phyloP scores from a whole-genome alignment of 2,329 filamentous ascomycete genomes.

The Pyrenophora seminiperda region DNA sequence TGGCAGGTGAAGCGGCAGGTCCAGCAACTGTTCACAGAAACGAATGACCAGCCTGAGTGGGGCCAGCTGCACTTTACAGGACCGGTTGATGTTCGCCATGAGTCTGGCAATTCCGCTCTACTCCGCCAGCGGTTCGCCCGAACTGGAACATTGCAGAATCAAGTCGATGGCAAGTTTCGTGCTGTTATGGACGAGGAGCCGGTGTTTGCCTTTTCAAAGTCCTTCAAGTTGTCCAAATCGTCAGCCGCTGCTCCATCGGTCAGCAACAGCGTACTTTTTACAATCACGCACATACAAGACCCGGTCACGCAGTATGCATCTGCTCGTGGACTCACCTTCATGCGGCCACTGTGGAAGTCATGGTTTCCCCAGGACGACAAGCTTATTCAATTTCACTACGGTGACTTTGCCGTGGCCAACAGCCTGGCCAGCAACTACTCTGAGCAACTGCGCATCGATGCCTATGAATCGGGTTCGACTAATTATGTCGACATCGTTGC shows the following conservation, averaged over 20 bases:
- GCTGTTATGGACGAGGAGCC: conserved; percentile 77
- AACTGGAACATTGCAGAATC: conserved; percentile 68
- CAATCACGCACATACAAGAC: conserved; percentile 76
- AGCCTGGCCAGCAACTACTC: conserved; percentile 75
- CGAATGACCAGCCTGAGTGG: conserved; percentile 79
- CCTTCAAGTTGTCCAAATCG: conserved; percentile 39
- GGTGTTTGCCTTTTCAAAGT: conserved; percentile 72
- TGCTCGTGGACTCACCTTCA: conserved; percentile 73
- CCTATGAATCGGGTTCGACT: conserved; percentile 72
- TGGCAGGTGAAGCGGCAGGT: conserved; percentile 66
- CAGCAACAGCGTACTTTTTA: conserved; percentile 67
- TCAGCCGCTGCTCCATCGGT: conserved; percentile 6
- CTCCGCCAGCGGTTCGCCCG: conserved; percentile 73
- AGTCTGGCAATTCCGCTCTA: conserved; percentile 69
- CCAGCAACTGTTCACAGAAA: conserved; percentile 75
- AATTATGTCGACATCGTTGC: conserved; percentile 79
- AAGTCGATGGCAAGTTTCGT: conserved; percentile 69
- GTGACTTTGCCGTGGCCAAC: conserved; percentile 70
- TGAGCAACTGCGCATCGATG: conserved; percentile 70
- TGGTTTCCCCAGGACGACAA: conserved; percentile 68
- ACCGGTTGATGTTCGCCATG: conserved; percentile 68
- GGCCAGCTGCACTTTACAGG: conserved; percentile 78
- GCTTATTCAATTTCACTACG: conserved; percentile 76
- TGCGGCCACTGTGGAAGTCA: conserved; percentile 79
- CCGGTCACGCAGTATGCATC: conserved; percentile 81